A percentile compares a stretch with the other conserved stretches of the same genome.
Evolutionary conservation across 2,329 filamentous ascomycete genomes (phyloP).

Genomic region (Ascochyta koolunga): DNA sequence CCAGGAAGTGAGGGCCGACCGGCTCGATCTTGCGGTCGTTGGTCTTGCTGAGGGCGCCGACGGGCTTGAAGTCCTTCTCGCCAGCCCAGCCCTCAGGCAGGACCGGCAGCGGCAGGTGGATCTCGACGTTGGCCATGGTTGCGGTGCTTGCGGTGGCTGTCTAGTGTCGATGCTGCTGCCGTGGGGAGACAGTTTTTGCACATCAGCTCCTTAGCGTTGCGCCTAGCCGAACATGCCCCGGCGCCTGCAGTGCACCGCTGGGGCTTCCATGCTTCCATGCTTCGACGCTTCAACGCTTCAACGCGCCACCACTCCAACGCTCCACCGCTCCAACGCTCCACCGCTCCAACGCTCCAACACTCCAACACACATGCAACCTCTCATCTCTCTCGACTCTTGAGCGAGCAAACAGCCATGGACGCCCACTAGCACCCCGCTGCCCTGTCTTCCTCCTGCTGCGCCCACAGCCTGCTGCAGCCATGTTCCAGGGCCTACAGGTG

Average conservation of each 20-base stretch:
- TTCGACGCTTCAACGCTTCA: background rate
- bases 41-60: slow-evolving; percentile 76
- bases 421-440: background rate
- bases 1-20: slow-evolving; percentile 95
- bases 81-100: slow-evolving; percentile 81
- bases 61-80: slow-evolving; percentile 89
- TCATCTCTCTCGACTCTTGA: too few species aligned
- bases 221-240: background rate
- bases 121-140: slow-evolving; percentile 69
- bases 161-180: background rate
- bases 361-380: too few species aligned
- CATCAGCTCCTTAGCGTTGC: background rate
- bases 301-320: background rate
- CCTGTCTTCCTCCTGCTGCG: slow-evolving; percentile 1
- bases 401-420: slow-evolving; percentile 7
- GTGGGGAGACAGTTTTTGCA: slow-evolving; percentile 22
- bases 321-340: background rate
- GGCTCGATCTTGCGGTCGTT: slow-evolving; percentile 91
- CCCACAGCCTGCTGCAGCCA: slow-evolving; percentile 30
- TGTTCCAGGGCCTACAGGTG: slow-evolving; percentile 47
- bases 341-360: background rate
- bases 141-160: slow-evolving; percentile 5
- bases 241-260: background rate
- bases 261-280: background rate
- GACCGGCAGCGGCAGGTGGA: slow-evolving; percentile 71